A percentile compares a stretch with the other conserved stretches of the same genome.
Conservation (phyloP, 805 yeast species). For the Hanseniaspora mollemarum region DNA sequence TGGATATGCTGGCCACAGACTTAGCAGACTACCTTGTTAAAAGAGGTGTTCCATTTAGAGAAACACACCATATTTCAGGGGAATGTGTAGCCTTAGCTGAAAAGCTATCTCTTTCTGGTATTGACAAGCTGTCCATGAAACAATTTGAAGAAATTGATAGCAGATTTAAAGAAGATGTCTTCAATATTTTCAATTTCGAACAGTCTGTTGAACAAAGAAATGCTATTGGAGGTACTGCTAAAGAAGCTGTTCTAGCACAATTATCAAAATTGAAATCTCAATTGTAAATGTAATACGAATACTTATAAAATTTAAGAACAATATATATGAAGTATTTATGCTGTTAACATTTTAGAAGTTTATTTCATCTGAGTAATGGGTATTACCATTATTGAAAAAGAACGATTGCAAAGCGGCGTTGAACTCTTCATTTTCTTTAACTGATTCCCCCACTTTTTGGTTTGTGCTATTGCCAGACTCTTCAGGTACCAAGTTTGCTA, state of each 20-base stretch:
- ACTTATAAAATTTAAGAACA: not conserved
- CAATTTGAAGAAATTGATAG: slow-evolving; percentile 72
- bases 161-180: slow-evolving; percentile 72
- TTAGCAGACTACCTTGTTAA: slow-evolving; percentile 94
- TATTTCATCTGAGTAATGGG: slow-evolving; percentile 11
- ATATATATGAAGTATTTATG: not conserved
- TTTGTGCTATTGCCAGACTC: not conserved
- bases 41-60: slow-evolving; percentile 98
- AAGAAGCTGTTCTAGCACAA: slow-evolving; percentile 74
- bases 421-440: not conserved
- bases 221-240: slow-evolving; percentile 96
- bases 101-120: slow-evolving; percentile 61
- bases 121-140: slow-evolving; percentile 66
- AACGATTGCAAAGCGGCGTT: slow-evolving; percentile 2
- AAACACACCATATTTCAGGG: slow-evolving; percentile 97
- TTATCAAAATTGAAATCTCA: slow-evolving; percentile 32
- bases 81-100: slow-evolving; percentile 92
- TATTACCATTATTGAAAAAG: slow-evolving; percentile 7
- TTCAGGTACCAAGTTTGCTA: slow-evolving; percentile 9
- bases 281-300: slow-evolving; percentile 15
- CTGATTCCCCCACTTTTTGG: not conserved
- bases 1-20: slow-evolving; percentile 99
- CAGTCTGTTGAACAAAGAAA: slow-evolving; percentile 90
- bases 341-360: slow-evolving; percentile 3
- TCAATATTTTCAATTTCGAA: slow-evolving; percentile 80